Evolutionary conservation across 257 asterid species (phyloP).

Genomic region (Ballota nigra): DNA sequence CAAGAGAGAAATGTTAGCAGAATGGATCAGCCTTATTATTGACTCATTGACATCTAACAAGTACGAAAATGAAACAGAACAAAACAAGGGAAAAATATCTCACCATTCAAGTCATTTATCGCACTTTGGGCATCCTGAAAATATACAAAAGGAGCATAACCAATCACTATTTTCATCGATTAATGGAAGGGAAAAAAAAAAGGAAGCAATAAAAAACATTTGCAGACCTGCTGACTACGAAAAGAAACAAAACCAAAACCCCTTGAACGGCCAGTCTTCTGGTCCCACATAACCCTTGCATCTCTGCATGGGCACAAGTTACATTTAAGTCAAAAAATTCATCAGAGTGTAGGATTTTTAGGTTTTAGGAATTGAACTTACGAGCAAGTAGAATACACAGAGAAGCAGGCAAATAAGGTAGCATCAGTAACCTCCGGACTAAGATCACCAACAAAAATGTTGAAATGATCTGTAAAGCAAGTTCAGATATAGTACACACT

Average conservation of each 20-base stretch:
- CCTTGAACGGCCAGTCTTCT: conserved; percentile 90
- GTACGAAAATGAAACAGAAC: not conserved
- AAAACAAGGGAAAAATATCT: conserved; percentile 21
- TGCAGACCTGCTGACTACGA: conserved; percentile 71
- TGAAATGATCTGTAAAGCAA: conserved; percentile 59
- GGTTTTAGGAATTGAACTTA: conserved; percentile 27
- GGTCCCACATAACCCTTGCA: conserved; percentile 98
- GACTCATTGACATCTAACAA: not conserved
- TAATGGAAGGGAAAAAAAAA: not conserved
- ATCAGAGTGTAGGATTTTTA: too few relatives aligned
- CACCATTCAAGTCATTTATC: conserved; percentile 76
- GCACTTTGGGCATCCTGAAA: conserved; percentile 85
- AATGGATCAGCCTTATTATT: not conserved
- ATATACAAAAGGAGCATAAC: conserved; percentile 7
- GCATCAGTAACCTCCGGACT: conserved; percentile 96
- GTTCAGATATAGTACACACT: not conserved
- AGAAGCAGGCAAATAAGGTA: conserved; percentile 66
- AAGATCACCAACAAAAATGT: conserved; percentile 88
- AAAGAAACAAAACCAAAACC: conserved; percentile 92
- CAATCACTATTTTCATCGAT: not conserved
- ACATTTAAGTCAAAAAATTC: not conserved
- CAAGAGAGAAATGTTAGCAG: not conserved
- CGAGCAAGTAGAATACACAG: conserved; percentile 72
- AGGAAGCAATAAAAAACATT: not conserved
- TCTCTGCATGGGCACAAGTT: conserved; percentile 47